Base-by-base conservation (phyloP, 768 basidiomycete species). In the Termitomyces sp. region DNA sequence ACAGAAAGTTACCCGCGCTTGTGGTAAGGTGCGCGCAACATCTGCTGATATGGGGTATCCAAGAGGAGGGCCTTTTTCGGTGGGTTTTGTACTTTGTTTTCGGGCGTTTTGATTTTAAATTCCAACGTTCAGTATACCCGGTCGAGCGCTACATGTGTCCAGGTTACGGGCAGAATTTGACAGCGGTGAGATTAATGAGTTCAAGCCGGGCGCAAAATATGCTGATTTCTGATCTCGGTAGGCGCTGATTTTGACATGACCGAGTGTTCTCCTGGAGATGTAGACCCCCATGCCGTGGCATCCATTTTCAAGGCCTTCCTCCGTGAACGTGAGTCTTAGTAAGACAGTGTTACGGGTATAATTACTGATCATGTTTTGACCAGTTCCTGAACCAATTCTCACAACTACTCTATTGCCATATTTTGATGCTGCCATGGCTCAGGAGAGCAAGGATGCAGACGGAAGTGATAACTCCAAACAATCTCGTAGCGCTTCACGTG, bases 261-360 rank as follows among this genome's bases (percentile, higher is more conserved):
- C 41, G 82, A 83, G 60, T 89, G 86, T 61, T 80, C 81, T 51
- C 94, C 93, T 26, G 85, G 89, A 8, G 94, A 98, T 66, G 73
- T 98, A 36, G 95, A 98, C 67, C 95, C 95, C 48, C 94, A 98
- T 70, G 92, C 93, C 1, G 94, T 98, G 7, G 87, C 94, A 20
- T 91, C 92, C 26, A 76, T 96, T 32, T 97, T 96, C 75, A 97
- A 96, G 71, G 88, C 92, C 1, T 98, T 86, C 69, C 76, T 98
- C 44, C 88, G 95, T 56, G 94, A 97, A 80, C 75, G 94, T 96
- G 72, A 76, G 94, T 79, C 7, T 14, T 35, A 20, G 43, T 58
- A 46, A 35, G 16, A 35, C 14, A 35, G 33, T 49, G 36, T 64
- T 18, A 26, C 33, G 32, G 20, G 9, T 36, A 38, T 36, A 20